Evolutionary conservation across 2,329 filamentous ascomycete genomes (phyloP).

Genomic region (Magnaporthiopsis rhizophila): DNA sequence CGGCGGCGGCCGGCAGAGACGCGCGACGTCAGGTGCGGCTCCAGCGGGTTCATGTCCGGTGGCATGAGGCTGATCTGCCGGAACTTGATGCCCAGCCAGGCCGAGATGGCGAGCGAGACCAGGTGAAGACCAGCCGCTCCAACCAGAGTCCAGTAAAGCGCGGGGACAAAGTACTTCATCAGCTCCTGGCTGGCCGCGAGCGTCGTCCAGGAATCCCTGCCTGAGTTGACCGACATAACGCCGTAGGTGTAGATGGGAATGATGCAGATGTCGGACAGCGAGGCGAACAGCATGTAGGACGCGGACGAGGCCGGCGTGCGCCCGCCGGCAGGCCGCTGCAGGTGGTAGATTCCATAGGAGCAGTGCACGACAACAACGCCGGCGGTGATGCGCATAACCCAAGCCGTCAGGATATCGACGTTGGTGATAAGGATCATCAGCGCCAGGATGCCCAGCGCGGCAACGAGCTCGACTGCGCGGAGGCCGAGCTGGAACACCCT

Average conservation of each 20-base stretch:
- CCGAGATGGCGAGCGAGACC: conserved; percentile 59
- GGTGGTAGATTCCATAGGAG: conserved; percentile 74
- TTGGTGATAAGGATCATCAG: conserved; percentile 71
- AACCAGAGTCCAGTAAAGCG: conserved; percentile 61
- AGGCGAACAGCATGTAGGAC: conserved; percentile 82
- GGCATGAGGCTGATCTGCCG: conserved; percentile 73
- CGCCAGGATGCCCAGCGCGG: conserved; percentile 62
- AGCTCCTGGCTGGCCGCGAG: conserved; percentile 52
- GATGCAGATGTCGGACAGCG: conserved; percentile 57
- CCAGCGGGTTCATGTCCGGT: conserved; percentile 91
- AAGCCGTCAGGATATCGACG: conserved; percentile 55
- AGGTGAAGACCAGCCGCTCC: conserved; percentile 60
- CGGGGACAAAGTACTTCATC: conserved; percentile 52
- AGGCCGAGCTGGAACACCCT: conserved; percentile 63
- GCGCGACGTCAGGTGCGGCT: conserved; percentile 73
- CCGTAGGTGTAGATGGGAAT: conserved; percentile 50
- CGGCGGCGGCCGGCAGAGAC: conserved; percentile 1
- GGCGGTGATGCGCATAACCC: conserved; percentile 69
- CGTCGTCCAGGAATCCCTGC: conserved; percentile 54
- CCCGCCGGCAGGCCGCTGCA: conserved; percentile 59
- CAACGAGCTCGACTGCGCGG: conserved; percentile 58
- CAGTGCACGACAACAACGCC: conserved; percentile 66
- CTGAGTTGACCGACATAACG: conserved; percentile 36
- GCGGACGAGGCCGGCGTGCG: conserved; percentile 73
- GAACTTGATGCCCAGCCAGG: conserved; percentile 74